phyloP scores from a whole-genome alignment of 164 flowering plant species.

The Berberis vulgaris region DNA sequence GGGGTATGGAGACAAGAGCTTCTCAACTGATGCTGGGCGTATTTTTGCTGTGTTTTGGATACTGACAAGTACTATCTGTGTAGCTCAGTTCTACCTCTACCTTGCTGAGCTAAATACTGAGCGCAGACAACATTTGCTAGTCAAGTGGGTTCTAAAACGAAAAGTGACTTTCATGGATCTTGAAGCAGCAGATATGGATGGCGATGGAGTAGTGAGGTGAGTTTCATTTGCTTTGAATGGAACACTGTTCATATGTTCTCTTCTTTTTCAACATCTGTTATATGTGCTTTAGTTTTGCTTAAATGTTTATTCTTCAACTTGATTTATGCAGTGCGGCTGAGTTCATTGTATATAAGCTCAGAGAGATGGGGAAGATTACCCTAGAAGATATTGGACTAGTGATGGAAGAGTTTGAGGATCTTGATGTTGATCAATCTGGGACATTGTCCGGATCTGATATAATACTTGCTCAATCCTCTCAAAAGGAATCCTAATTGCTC shows the following conservation, averaged over 20 bases:
- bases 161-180: constrained; percentile 47
- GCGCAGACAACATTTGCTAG: constrained; percentile 33
- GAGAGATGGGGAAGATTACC: constrained; percentile 79
- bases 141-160: constrained; percentile 56
- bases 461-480: constrained; percentile 30
- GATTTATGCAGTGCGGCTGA: constrained; percentile 55
- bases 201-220: constrained; percentile 55
- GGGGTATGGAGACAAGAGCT: constrained; percentile 84
- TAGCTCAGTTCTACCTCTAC: constrained; percentile 64
- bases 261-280: background rate
- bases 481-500: background rate
- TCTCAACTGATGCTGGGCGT: constrained; percentile 67
- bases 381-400: constrained; percentile 49
- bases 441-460: constrained; percentile 53
- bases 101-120: constrained; percentile 58
- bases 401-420: constrained; percentile 53
- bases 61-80: constrained; percentile 57
- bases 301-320: background rate
- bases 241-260: background rate
- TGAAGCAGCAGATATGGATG: constrained; percentile 81
- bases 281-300: background rate
- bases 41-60: constrained; percentile 81
- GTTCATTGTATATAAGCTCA: constrained; percentile 57
- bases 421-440: constrained; percentile 77
- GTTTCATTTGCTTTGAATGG: background rate